Evolutionary conservation across 306 rosid species (phyloP).

Genomic region (Malus fusca): DNA sequence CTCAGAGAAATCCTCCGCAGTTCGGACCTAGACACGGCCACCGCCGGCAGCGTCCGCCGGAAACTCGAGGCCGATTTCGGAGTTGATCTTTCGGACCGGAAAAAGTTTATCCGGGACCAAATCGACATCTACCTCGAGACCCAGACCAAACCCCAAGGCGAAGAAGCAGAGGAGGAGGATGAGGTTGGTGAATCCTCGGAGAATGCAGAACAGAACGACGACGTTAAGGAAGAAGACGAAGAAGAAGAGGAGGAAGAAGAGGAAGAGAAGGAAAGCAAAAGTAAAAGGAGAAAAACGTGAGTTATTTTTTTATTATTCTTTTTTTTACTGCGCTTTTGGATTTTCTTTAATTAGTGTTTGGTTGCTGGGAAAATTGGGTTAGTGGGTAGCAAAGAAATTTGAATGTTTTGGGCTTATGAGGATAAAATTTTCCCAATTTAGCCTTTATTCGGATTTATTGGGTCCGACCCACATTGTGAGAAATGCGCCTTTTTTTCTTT

Average conservation of each 20-base stretch:
- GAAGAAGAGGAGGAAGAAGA: conserved; percentile 6
- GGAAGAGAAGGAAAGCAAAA: neutral
- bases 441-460: neutral
- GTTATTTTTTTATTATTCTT: neutral
- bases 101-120: conserved; percentile 29
- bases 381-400: neutral
- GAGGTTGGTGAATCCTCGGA: conserved; percentile 12
- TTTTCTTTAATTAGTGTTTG: conserved; percentile 5
- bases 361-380: conserved; percentile 10
- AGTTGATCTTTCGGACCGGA: conserved; percentile 27
- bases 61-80: conserved; percentile 28
- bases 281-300: conserved; percentile 8
- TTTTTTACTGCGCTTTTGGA: neutral
- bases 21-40: conserved; percentile 33
- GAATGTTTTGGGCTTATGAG: neutral
- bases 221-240: neutral
- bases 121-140: conserved; percentile 22
- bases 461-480: conserved; percentile 16
- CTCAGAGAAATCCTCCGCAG: conserved; percentile 25
- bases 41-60: conserved; percentile 36
- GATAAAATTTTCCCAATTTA: neutral
- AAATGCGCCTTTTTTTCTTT: neutral
- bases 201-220: neutral
- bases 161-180: neutral
- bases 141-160: conserved; percentile 1